phyloP scores from a whole-genome alignment of 257 asterid genomes.

The Solanum pennellii region DNA sequence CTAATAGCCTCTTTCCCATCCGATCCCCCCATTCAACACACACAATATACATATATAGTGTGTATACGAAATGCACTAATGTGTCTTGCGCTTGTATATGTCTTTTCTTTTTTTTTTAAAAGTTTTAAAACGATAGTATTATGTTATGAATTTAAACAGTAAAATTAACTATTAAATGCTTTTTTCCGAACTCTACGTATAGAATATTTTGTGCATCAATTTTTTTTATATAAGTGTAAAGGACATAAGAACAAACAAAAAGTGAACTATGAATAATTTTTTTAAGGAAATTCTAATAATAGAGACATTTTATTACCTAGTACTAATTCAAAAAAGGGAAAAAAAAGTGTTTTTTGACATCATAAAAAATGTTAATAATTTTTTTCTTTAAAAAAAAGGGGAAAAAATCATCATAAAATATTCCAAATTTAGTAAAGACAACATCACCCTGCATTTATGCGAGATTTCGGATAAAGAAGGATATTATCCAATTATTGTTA shows the following conservation, averaged over 20 bases:
- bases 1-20: background rate
- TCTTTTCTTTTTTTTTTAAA: too few relatives aligned
- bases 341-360: background rate
- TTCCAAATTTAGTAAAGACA: conserved; percentile 9
- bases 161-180: background rate
- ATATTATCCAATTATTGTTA: background rate
- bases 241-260: background rate
- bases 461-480: conserved; percentile 12
- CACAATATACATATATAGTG: too few relatives aligned
- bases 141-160: background rate
- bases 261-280: background rate
- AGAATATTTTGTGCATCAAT: background rate
- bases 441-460: background rate
- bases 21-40: background rate
- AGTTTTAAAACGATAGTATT: background rate
- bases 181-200: fast-evolving
- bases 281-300: background rate
- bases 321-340: background rate
- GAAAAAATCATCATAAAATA: background rate
- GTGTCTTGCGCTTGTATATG: background rate
- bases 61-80: too few relatives aligned
- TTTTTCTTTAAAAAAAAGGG: background rate
- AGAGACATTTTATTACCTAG: background rate
- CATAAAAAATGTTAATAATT: background rate
- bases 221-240: background rate